Evolutionary conservation across 176 grass and related monocot genomes (phyloP), one percentile per base, ranked within the genome.

Genomic region (Metroxylon sagu): DNA sequence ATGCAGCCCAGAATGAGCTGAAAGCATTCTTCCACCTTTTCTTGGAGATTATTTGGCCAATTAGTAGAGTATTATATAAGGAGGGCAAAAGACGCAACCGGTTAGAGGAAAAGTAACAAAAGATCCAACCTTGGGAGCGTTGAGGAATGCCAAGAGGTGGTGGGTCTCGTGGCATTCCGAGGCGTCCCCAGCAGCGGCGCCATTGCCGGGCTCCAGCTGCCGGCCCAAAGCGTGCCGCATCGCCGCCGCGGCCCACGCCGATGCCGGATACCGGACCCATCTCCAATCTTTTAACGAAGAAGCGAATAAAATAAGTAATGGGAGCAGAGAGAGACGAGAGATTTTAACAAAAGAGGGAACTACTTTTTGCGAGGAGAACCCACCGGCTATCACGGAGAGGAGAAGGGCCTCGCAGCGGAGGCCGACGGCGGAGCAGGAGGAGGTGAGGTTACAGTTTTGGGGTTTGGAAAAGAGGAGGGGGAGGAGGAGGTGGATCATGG

Each of bases 221-320:
- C 49, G 35, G 35, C 29, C 77, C 14, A 67, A 61, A n/a, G 72
- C 83, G 25, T 61, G 62, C 18, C 80, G 67, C 60, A 97, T 64
- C 35, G 73, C 76, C 31, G 87, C 84, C 17, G 87, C 76, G 8
- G 93, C 87, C 93, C 93, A 97, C 0, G 73, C 73, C 8, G 93
- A 92, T 21, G 93, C 72, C 27, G 72, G 67, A 67, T 92, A 71
- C 5, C 58, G 77, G 49, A 89, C 66, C 93, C 93, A 98, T 68
- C 79, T 88, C 59, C 79, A 71, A 80, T 98, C 93, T 98, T 76
- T 18, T 16, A 60, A 23, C 35, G 6, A 14, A 12, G 35, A 43
- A 43, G 35, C 35, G 12, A 54, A 17, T 27, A 14, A 59, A 4
- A 29, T 19, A 72, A 6, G 17, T 16, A 26, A 63, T 51, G 51